These are phyloP conservation scores for Lagerstroemia speciosa DNA, from an alignment of 345 rosid genomes.

Conservation along the genomic window DNA sequence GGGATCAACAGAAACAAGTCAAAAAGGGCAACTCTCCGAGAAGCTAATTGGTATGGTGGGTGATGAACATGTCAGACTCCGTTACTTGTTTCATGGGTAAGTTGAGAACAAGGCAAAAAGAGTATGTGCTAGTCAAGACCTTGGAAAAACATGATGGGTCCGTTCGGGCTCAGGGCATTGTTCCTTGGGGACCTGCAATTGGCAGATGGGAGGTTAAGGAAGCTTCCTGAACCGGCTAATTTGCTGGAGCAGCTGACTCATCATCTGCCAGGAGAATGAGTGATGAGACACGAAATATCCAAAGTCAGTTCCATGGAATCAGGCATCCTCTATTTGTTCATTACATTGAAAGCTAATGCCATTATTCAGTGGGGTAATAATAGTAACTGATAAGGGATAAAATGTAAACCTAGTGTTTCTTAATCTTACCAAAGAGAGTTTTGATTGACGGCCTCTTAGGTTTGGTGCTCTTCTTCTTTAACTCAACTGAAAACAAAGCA, in stretches of 20 bases:
- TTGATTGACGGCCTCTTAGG: slow-evolving; percentile 88
- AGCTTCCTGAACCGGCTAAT: slow-evolving; percentile 60
- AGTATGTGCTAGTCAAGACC: not conserved
- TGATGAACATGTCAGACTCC: not conserved
- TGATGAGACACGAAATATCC: not conserved
- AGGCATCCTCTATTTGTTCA: not conserved
- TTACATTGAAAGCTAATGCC: not conserved
- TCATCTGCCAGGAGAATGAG: slow-evolving; percentile 41
- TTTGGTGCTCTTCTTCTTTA: slow-evolving; percentile 81
- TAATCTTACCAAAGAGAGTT: slow-evolving; percentile 79
- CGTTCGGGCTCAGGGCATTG: slow-evolving; percentile 26
- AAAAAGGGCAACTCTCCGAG: not conserved
- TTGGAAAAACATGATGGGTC: not conserved
- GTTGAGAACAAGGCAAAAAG: not conserved
- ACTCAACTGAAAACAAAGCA: slow-evolving; percentile 41
- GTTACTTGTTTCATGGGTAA: not conserved
- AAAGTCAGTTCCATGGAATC: not conserved
- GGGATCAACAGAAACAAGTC: not conserved
- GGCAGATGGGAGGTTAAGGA: slow-evolving; percentile 63
- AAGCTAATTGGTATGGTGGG: not conserved
- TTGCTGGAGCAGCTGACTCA: slow-evolving; percentile 46
- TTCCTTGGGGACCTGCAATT: slow-evolving; percentile 48
- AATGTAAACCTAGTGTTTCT: not conserved
- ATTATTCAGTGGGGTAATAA: not conserved
- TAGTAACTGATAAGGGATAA: not conserved